Base-by-base conservation (phyloP, 164 flowering plant species). In the Cinnamomum chago region DNA sequence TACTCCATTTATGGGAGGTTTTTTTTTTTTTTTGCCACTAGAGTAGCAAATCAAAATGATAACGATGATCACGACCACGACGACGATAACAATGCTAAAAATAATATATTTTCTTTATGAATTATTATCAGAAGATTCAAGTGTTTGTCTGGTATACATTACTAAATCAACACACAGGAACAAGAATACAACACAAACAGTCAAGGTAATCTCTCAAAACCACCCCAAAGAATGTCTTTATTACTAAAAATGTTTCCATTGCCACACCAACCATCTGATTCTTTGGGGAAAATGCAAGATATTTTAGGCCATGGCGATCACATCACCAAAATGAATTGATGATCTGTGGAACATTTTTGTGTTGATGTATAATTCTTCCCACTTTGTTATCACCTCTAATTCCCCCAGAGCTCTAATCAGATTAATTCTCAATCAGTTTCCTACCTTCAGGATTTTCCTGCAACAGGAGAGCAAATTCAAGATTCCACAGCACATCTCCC, bases 251-350 rank as follows among this genome's bases (percentile, higher is more conserved):
- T 47, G 7, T n/a, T 30, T 50, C 11, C 58, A 3, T 22, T 6
- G 47, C 47, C 62, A 67, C 47, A 27, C 58, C 76, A 67, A 40
- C 64, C 68, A 67, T 47, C 51, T 60, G 58, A 68, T 72, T 72
- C 15, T 67, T 27, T 10, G 11, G 5, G 52, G 50, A 55, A 47
- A 62, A 30, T 65, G 27, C 35, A 65, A 65, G 67, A 25, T 23
- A 3, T 62, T 27, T 47, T 22, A 60, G 64, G 23, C 30, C 27
- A 3, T 28, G 51, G 47, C 23, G 64, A 62, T 17, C 67, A 84
- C 75, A 88, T 80, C 91, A 81, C n/a, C 87, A 85, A 65, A 67
- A 75, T 62, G 83, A 84, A 75, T 83, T 79, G 33, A 83, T 71
- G 11, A 85, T 65, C 79, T 86, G 90, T 3, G 89, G 86, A 81